These are phyloP conservation scores for Trichoderma brevicompactum DNA, from an alignment of 2,329 filamentous ascomycete genomes.

Conservation along the genomic window DNA sequence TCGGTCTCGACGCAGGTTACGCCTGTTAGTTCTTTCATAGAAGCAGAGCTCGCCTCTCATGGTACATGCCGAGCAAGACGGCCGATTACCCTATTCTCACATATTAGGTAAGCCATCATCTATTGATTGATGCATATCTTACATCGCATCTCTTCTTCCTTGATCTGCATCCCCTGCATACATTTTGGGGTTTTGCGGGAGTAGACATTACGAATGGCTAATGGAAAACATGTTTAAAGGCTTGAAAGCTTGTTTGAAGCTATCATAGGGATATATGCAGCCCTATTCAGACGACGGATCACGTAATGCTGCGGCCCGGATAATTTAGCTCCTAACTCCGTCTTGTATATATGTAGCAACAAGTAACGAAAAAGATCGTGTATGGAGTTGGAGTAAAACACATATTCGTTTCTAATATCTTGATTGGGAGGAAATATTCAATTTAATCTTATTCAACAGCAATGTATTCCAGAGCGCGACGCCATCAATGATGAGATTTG, in stretches of 20 bases:
- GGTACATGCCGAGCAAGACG: conserved; percentile 32
- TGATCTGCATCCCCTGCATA: conserved; percentile 36
- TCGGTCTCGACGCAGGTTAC: neutral
- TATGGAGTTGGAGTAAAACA: no score
- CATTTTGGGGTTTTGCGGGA: conserved; percentile 35
- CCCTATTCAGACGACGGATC: conserved; percentile 1
- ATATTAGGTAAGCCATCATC: neutral
- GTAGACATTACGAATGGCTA: conserved; percentile 32
- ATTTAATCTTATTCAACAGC: neutral
- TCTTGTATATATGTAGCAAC: neutral
- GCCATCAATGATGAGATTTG: neutral
- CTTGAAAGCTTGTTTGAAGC: neutral
- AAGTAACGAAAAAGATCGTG: no score
- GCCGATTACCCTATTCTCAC: conserved; percentile 30
- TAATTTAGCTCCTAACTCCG: conserved; percentile 22
- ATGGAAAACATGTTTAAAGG: neutral
- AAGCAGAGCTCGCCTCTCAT: conserved; percentile 35
- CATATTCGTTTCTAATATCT: no score
- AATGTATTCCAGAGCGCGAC: no score
- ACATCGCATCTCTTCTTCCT: conserved; percentile 38
- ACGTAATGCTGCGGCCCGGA: conserved; percentile 19
- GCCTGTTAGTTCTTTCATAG: conserved; percentile 26
- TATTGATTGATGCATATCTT: neutral
- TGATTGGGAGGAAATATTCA: no score
- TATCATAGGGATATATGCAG: no score